phyloP scores from a whole-genome alignment of 2,329 filamentous ascomycete genomes.

The Tolypocladium nubicola region DNA sequence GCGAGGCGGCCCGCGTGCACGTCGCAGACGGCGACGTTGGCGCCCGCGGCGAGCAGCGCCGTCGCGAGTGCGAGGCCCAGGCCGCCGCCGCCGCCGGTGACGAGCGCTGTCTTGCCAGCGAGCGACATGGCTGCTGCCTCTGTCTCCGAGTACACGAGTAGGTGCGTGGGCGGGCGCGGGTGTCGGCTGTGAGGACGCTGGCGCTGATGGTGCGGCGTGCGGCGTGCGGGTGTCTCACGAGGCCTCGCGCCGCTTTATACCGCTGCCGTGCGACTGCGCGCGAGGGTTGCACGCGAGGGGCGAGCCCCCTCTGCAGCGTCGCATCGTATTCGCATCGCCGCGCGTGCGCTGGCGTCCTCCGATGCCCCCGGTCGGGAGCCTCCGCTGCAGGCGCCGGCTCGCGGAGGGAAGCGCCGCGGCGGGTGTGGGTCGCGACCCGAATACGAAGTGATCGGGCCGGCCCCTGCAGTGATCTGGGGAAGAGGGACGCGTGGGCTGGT shows the following conservation, averaged over 20 bases:
- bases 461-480: background rate
- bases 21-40: constrained; percentile 23
- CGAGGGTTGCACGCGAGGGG: too few relatives aligned
- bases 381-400: background rate
- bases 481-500: background rate
- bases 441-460: background rate
- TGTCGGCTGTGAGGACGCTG: too few relatives aligned
- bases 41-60: constrained; percentile 16
- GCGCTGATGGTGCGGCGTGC: too few relatives aligned
- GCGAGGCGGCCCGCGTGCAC: constrained; percentile 3
- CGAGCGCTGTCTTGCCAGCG: constrained; percentile 15
- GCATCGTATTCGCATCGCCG: background rate
- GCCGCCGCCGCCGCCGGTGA: constrained; percentile 21
- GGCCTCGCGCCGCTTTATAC: background rate
- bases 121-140: constrained; percentile 3
- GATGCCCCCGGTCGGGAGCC: too few relatives aligned
- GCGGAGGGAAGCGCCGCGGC: background rate
- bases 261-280: background rate
- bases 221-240: too few relatives aligned
- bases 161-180: too few relatives aligned
- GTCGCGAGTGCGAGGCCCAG: constrained; percentile 20
- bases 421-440: background rate
- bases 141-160: too few relatives aligned
- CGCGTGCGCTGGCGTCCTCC: too few relatives aligned
- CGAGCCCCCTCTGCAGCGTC: background rate